Evolutionary conservation across 1,284 basidiomycete genomes (phyloP).

Genomic region (Puccinia novopanici): DNA sequence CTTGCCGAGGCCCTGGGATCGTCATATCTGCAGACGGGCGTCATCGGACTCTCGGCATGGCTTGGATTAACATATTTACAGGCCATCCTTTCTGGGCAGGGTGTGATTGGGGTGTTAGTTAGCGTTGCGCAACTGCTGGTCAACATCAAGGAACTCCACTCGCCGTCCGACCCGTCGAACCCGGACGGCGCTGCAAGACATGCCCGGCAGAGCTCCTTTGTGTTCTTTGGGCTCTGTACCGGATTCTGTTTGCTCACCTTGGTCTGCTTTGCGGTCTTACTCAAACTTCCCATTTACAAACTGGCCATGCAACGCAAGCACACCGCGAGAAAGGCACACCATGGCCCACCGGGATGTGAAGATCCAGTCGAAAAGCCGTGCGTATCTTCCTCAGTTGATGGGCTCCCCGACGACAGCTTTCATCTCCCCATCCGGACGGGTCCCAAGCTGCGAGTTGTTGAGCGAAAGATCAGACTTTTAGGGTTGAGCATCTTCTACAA

Average conservation of each 20-base stretch:
- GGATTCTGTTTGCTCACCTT: constrained; percentile 22
- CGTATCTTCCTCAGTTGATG: constrained; percentile 6
- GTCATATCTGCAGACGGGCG: constrained; percentile 16
- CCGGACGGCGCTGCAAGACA: neutral
- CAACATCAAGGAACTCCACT: constrained; percentile 53
- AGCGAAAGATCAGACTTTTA: constrained; percentile 56
- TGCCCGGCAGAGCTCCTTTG: constrained; percentile 28
- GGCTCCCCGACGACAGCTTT: neutral
- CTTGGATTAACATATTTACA: constrained; percentile 56
- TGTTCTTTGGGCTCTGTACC: constrained; percentile 20
- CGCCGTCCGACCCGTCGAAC: constrained; percentile 19
- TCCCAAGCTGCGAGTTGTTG: constrained; percentile 51
- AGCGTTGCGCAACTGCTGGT: constrained; percentile 55
- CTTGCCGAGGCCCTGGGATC: constrained; percentile 26
- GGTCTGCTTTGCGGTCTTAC: constrained; percentile 20
- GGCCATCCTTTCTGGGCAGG: constrained; percentile 56
- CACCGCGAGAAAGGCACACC: neutral
- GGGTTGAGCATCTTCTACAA: constrained; percentile 55
- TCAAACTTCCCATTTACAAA: constrained; percentile 36
- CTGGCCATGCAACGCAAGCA: constrained; percentile 16
- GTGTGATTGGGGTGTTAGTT: constrained; percentile 55
- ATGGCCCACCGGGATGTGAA: neutral
- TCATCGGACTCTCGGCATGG: constrained; percentile 53
- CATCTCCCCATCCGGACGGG: neutral
- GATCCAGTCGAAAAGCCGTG: constrained; percentile 5